A percentile compares a stretch with the other conserved stretches of the same genome.
These are phyloP conservation scores for Alloascoidea africana DNA, from an alignment of 805 yeast species.

Conservation along the genomic window DNA sequence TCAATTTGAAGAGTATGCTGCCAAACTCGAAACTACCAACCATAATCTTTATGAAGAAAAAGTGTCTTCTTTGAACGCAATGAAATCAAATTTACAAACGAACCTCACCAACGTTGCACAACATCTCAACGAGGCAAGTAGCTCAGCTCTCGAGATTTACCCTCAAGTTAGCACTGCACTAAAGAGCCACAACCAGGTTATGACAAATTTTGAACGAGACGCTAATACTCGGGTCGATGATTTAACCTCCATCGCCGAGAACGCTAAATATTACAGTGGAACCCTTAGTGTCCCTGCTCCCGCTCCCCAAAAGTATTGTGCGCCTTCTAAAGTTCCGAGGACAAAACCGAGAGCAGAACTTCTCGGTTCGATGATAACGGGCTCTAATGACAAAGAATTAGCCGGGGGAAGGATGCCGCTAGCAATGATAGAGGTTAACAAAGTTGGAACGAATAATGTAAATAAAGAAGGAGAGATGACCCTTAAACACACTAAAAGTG, in stretches of 20 bases:
- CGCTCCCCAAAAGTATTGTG: no score
- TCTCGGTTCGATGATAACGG: no score
- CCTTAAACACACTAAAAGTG: no score
- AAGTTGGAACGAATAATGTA: no score
- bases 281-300: neutral
- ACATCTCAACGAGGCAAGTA: neutral
- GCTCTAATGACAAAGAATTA: no score
- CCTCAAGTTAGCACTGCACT: neutral
- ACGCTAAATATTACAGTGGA: neutral
- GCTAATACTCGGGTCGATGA: neutral
- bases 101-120: no score
- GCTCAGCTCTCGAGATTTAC: neutral
- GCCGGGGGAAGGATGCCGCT: no score
- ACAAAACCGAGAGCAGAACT: neutral
- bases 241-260: neutral
- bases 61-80: neutral
- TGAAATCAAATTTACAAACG: neutral
- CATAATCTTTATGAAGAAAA: neutral
- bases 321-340: neutral
- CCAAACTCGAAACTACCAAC: neutral
- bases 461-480: no score
- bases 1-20: neutral
- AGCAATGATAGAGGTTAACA: no score
- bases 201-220: neutral
- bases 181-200: neutral